Conservation (phyloP, 2,329 filamentous ascomycete species). For the Monilinia laxa region DNA sequence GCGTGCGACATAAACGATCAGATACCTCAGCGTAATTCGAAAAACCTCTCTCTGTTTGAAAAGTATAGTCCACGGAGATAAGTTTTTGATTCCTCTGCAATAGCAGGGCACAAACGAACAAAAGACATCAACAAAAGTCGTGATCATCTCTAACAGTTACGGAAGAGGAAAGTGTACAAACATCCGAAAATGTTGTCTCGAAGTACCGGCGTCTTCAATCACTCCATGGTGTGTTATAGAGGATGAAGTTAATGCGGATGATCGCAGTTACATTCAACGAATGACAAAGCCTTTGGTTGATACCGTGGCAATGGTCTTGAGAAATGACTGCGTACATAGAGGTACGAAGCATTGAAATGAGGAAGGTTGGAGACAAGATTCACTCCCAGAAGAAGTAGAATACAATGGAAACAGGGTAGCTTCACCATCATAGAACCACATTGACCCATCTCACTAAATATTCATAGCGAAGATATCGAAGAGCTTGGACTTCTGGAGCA, state of each 20-base stretch:
- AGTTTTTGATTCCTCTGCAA: constrained; percentile 89
- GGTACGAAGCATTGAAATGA: constrained; percentile 36
- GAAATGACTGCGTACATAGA: constrained; percentile 41
- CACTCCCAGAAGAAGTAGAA: constrained; percentile 35
- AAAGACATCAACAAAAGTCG: constrained; percentile 97
- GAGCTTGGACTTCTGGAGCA: constrained; percentile 37
- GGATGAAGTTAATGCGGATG: constrained; percentile 67
- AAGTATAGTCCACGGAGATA: constrained; percentile 84
- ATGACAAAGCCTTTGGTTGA: constrained; percentile 48
- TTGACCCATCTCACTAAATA: constrained; percentile 36
- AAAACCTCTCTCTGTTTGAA: constrained; percentile 69
- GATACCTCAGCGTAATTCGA: constrained; percentile 34
- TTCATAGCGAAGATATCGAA: constrained; percentile 24
- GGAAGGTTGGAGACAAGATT: constrained; percentile 48
- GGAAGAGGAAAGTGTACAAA: constrained; percentile 31
- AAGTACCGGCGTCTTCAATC: constrained; percentile 41
- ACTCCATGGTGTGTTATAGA: constrained; percentile 40
- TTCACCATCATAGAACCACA: constrained; percentile 39
- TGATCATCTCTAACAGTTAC: constrained; percentile 56
- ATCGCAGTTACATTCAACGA: constrained; percentile 53
- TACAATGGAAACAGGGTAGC: constrained; percentile 47
- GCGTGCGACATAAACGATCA: constrained; percentile 28
- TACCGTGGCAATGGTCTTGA: constrained; percentile 54
- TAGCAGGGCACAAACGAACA: constrained; percentile 77
- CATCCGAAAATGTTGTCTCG: constrained; percentile 34